Base-by-base conservation (phyloP, 305 asterid genomes). In the Ilex paraguariensis region DNA sequence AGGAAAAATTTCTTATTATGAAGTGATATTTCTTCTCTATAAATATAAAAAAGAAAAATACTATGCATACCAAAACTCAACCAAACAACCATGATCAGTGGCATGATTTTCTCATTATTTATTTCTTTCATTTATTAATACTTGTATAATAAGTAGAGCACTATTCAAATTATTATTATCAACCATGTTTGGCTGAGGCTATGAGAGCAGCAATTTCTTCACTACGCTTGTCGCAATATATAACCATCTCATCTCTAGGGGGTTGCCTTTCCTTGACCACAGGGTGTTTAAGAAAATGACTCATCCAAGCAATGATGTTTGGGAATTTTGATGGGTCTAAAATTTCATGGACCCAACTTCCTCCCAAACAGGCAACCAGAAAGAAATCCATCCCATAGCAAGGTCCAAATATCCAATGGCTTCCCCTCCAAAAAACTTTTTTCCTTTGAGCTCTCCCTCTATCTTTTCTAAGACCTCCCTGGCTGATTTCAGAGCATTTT, bases 401-500 rank as follows among this genome's bases (percentile, higher is more conserved):
- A 81, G 58, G 39, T 81, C 86, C 46, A 78, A 12, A 57, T 59
- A 68, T 1, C 83, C 86, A 17, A 77, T 75, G 13, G 33, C 60
- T 2, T 81, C 76, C 3, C 79, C 83, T 49, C 83, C 86, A 44
- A 81, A 75, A 57, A 58, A 81, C n/a, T 12, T 66, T 6, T 69
- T 73, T 40, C 78, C 76, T 32, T 58, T 52, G 0, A 73, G 71
- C n/a, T 50, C 39, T 32, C 73, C 66, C 60, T 77, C 80, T 1
- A 77, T 1, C 16, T 65, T 67, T 64, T 81, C 79, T 59, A 78
- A 40, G 28, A 64, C 70, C 10, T 62, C 74, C 3, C 31, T 66
- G 55, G 72, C 28, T 51, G 50, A 3, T 21, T 63, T 71, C 72
- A 63, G 68, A 21, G 70, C 79, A 36, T n/a, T 72, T 14, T 68